Evolutionary conservation across 371 early-diverging fungal genomes (phyloP).

Genomic region (Mucor irregularis): DNA sequence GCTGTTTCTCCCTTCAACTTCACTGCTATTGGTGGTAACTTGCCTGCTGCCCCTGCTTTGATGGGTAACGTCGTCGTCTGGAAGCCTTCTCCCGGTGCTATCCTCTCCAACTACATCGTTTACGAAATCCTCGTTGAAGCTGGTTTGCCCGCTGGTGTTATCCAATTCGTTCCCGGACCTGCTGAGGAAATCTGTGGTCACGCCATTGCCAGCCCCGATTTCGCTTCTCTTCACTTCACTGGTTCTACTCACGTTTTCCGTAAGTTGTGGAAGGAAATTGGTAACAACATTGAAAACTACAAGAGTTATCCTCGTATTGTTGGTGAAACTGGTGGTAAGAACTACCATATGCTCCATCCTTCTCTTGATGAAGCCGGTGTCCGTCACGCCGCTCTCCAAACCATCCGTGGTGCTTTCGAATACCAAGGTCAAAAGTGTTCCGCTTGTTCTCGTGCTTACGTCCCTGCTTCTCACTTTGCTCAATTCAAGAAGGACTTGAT

Average conservation of each 20-base stretch:
- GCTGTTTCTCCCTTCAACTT: slow-evolving; percentile 99
- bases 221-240: slow-evolving; percentile 97
- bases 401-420: slow-evolving; percentile 94
- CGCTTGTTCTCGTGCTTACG: slow-evolving; percentile 90
- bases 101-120: slow-evolving; percentile 90
- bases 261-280: slow-evolving; percentile 90
- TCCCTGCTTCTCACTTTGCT: slow-evolving; percentile 81
- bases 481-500: slow-evolving; percentile 74
- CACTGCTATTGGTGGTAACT: slow-evolving; percentile 98
- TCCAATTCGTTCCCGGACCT: slow-evolving; percentile 95
- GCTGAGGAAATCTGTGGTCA: slow-evolving; percentile 75
- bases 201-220: slow-evolving; percentile 81
- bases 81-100: slow-evolving; percentile 93
- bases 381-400: slow-evolving; percentile 65
- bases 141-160: slow-evolving; percentile 95
- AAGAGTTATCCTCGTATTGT: slow-evolving; percentile 95
- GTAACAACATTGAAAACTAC: slow-evolving; percentile 88
- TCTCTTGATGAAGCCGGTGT: slow-evolving; percentile 65
- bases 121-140: slow-evolving; percentile 92
- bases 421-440: slow-evolving; percentile 98
- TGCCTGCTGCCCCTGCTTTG: slow-evolving; percentile 91
- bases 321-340: slow-evolving; percentile 98
- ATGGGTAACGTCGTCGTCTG: slow-evolving; percentile 98
- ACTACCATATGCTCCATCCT: slow-evolving; percentile 94
- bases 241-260: slow-evolving; percentile 95